Conservation (phyloP, 305 asterid genomes). For the Fraxinus greggii region DNA sequence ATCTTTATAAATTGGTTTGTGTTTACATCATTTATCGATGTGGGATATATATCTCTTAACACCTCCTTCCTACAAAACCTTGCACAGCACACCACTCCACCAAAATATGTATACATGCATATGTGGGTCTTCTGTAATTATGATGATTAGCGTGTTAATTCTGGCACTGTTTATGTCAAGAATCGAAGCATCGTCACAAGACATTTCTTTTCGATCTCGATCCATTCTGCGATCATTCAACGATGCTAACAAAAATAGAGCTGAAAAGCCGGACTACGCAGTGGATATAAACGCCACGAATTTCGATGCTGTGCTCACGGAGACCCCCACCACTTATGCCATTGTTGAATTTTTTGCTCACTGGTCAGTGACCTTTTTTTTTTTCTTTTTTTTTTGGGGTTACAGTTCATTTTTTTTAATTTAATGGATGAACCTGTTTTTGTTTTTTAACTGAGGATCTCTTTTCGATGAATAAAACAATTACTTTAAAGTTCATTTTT, state of each 20-base stretch:
- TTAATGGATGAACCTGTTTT: neutral
- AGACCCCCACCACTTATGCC: constrained; percentile 66
- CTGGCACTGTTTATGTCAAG: neutral
- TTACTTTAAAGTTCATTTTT: neutral
- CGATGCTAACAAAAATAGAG: constrained; percentile 14
- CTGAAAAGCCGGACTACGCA: constrained; percentile 47
- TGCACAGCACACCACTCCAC: neutral
- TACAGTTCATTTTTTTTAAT: neutral
- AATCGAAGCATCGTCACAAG: constrained; percentile 18
- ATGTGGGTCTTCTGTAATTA: neutral
- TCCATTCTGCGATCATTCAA: constrained; percentile 50
- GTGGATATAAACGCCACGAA: constrained; percentile 71
- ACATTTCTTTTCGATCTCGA: constrained; percentile 50
- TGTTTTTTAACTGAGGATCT: neutral
- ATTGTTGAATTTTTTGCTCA: constrained; percentile 86
- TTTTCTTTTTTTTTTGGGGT: neutral
- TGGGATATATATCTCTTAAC: too few relatives aligned
- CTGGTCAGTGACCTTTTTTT: constrained; percentile 47
- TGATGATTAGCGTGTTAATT: neutral
- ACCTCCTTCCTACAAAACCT: neutral
- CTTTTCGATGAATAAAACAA: neutral
- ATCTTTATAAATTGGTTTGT: too few relatives aligned
- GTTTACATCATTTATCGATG: too few relatives aligned
- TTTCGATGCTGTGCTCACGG: constrained; percentile 66
- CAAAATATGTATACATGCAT: neutral